Evolutionary conservation across 306 rosid species (phyloP), one percentile per base, ranked within the genome.

Genomic region (Vigna nakashimae): DNA sequence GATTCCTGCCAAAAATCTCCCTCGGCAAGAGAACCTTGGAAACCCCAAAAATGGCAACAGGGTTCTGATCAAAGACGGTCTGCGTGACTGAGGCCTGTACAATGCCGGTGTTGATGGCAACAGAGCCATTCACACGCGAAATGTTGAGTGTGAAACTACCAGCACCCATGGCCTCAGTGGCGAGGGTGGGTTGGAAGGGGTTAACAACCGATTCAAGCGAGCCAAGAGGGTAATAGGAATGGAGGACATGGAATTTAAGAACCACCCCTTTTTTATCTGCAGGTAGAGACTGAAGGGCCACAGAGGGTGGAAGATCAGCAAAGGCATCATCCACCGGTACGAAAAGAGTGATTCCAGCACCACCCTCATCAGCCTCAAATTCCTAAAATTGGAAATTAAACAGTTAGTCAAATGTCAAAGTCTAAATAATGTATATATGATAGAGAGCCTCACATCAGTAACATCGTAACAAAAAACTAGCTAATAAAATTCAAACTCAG

Each of bases 141-240:
- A 96, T 96, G 82, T 96, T 96, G 57, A 96, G 94, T 7, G 99
- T 96, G 82, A 79, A 93, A 58, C 93, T 85, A 0, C 94, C 92
- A 0, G 99, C 99, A 1, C 99, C 99, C 90, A 84, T 88, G 76
- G 82, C 83, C 78, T 96, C 98, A 0, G 99, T 96, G 0, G 99
- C 99, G 20, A 96, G 81, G 8, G 99, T 96, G n/a, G 99, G 99
- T 70, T 93, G 93, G n/a, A 91, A 83, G 1, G 99, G 99, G 77
- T 96, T 96, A 74, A 90, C 97, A 6, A 93, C 87, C 3, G 97
- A 91, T 77, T 96, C 86, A 14, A 96, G 84, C 1, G 99, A 91
- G 0, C 99, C 99, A 49, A 96, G 70, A 1, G 99, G 98, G 52
- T 96, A 96, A 79, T 96, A 96, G 0, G 99, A 91, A 34, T 89